These are phyloP conservation scores for Fusarium sambucinum DNA, from an alignment of 2,329 filamentous ascomycete genomes.

Conservation along the genomic window DNA sequence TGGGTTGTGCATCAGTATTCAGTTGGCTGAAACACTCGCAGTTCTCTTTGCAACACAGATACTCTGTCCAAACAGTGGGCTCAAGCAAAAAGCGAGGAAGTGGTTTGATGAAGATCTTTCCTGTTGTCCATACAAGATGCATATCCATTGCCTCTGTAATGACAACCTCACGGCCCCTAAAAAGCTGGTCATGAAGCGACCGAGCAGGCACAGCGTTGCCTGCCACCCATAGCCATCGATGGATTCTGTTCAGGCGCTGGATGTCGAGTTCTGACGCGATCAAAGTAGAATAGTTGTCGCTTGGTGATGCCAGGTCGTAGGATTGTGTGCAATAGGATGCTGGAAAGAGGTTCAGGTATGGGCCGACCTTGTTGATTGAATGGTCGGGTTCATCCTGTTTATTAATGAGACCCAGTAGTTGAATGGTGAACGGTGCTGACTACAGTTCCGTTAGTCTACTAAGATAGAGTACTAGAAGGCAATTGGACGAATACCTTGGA, in stretches of 20 bases:
- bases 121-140: neutral
- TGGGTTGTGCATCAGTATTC: too few relatives aligned
- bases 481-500: neutral
- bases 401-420: neutral
- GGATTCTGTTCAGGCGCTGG: too few relatives aligned
- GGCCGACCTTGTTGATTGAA: neutral
- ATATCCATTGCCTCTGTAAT: neutral
- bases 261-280: too few relatives aligned
- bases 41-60: neutral
- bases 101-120: too few relatives aligned
- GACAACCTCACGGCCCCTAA: too few relatives aligned
- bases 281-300: neutral
- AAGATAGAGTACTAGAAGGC: accelerated
- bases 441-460: neutral
- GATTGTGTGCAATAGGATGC: neutral
- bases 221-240: too few relatives aligned
- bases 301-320: neutral
- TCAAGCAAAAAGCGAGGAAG: neutral
- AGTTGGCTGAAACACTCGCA: neutral
- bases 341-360: neutral
- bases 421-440: neutral
- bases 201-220: too few relatives aligned
- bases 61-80: neutral
- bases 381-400: neutral
- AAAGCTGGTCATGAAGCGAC: too few relatives aligned